Evolutionary conservation across 768 basidiomycete species (phyloP), one percentile per base, ranked within the genome.

Genomic region (Lentinula detonsa): DNA sequence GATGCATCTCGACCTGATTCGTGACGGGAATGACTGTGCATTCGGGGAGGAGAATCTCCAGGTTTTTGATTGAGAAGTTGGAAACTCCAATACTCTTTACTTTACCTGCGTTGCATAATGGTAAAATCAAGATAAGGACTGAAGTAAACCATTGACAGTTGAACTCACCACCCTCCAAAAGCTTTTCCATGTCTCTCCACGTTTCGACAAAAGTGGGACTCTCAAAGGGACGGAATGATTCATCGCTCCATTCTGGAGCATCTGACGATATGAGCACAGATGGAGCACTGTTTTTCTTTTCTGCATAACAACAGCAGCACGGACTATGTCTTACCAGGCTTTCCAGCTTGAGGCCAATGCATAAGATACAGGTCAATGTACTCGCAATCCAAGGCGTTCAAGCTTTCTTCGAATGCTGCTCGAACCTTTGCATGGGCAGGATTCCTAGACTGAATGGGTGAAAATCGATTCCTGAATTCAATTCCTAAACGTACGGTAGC

Each of bases 1-100:
- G 85, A 66, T 87, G 86, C 13, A 80, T 62, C 71, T 81, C 78
- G 23, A 82, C 79, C 67, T 86, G 83, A 68, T 88, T 86, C 13
- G 77, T 74, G 5, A 77, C 82, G 3, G 85, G 83, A 8, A 78
- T 65, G 54, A 85, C 65, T 21, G 71, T 78, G 62, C 75, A 78
- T 21, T 77, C 74, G 40, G 78, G 71, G 34, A 82, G 69, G 6
- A 86, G 73, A 40, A 74, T 57, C 4, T 57, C 65, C 11, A 74
- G 66, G 2, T 74, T 78, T 66, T 79, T 79, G 60, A 82, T 74
- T 10, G 78, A 80, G 65, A 84, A 84, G 69, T 85, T 85, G 40
- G 81, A 82, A n/a, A 87, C 81, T 8, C 84, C 84, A 59, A 82
- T 78, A 3, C 70, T 67, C 65, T 75, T 79, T 28, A 77, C 77